A percentile compares a stretch with the other conserved stretches of the same genome.
These are phyloP conservation scores for Amorphotheca resinae DNA, from an alignment of 495 filamentous ascomycete genomes.

Conservation along the genomic window DNA sequence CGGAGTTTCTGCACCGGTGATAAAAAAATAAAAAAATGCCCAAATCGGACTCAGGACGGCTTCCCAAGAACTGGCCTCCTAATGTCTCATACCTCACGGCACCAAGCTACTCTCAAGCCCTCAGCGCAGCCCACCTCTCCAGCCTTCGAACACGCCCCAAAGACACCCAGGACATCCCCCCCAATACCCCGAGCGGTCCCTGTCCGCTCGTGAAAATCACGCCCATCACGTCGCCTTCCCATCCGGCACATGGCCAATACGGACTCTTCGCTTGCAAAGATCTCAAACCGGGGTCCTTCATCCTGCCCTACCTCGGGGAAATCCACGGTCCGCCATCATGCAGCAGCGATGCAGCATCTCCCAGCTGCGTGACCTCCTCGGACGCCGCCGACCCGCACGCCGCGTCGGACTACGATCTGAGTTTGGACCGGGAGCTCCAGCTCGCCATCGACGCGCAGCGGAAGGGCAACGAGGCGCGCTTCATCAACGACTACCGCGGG, in stretches of 20 bases:
- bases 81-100: conserved; percentile 38
- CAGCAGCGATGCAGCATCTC: background rate
- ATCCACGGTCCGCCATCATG: conserved; percentile 10
- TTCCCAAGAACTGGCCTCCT: background rate
- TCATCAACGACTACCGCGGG: conserved; percentile 65
- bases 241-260: conserved; percentile 51
- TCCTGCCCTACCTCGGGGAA: conserved; percentile 53
- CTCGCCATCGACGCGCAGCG: conserved; percentile 51
- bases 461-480: conserved; percentile 56
- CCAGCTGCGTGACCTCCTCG: conserved; percentile 5
- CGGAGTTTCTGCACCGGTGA: too few species aligned
- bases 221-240: conserved; percentile 36
- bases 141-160: conserved; percentile 26
- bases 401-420: conserved; percentile 53
- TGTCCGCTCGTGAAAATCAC: conserved; percentile 39
- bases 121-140: conserved; percentile 27
- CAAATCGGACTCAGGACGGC: background rate
- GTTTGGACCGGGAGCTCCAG: conserved; percentile 41
- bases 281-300: conserved; percentile 42
- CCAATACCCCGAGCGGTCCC: conserved; percentile 29
- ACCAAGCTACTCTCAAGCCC: conserved; percentile 35
- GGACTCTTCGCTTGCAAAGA: conserved; percentile 52
- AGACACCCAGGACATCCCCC: conserved; percentile 21
- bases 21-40: background rate
- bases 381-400: conserved; percentile 27